Base-by-base conservation (phyloP, 2,329 filamentous ascomycete genomes). In the Hypoxylon sp. region DNA sequence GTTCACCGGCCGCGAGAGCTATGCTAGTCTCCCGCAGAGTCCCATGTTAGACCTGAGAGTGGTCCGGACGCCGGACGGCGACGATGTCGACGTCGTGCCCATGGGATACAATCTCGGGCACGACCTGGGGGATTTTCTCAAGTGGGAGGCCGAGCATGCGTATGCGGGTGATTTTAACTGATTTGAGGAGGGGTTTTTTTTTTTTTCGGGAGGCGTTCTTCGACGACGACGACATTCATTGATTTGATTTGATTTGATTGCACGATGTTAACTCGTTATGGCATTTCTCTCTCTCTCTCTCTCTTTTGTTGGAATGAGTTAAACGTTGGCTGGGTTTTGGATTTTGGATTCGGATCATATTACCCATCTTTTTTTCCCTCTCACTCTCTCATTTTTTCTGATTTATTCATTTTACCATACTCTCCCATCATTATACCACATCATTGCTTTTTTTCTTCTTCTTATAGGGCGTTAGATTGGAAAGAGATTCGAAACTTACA, bases 21-120 rank as follows among this genome's bases (percentile, higher is more conserved):
- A 69, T 31, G 66, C 67, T 42, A 79, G 78, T 62, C 67, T 80
- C 49, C 78, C 78, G 27, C 77, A 77, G 59, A 80, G 77, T 59
- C 78, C 79, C 35, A 76, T 79, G 75, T 63, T 76, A 35, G 75
- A 77, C 34, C 68, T 74, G 7, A 64, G 73, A 19, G 68, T 81
- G 13, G 71, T 79, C 27, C 70, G 72, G 37, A 71, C 62, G 51
- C 34, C 20, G 1, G 67, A 69, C 25, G 71, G 71, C 16, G 70
- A 72, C 30, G 73, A 73, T 44, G 55, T 70, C 20, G 72, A 74
- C 42, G 64, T 73, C 7, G 75, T 81, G 43, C 78, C 81, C 0
- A 84, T 86, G 82, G 81, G 81, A 0, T 84, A 78, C 62, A 86
- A 86, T 56, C 71, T 86, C 2, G 75, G 76, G 7, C 79, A 83